These are phyloP conservation scores for Leucocoprinus birnbaumii DNA, from an alignment of 768 basidiomycete species.

Conservation along the genomic window DNA sequence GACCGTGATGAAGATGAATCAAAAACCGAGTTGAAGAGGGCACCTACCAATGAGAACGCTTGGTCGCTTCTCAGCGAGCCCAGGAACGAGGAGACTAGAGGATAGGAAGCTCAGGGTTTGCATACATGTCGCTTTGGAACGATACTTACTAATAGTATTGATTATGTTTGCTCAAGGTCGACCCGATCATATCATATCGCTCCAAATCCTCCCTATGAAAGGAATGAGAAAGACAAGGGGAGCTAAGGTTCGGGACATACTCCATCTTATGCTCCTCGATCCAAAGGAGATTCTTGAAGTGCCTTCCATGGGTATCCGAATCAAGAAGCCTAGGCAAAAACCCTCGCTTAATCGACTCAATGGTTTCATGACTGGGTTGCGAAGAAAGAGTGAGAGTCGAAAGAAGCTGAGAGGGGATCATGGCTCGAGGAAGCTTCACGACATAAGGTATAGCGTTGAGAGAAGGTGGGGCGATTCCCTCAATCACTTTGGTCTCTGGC, in stretches of 20 bases:
- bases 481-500: constrained; percentile 32
- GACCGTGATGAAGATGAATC: background rate
- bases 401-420: constrained; percentile 34
- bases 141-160: constrained; percentile 37
- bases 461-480: constrained; percentile 40
- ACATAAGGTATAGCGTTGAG: constrained; percentile 41
- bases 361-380: constrained; percentile 24
- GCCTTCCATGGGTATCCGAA: constrained; percentile 35
- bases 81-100: constrained; percentile 30
- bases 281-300: constrained; percentile 55
- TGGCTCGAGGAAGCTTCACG: constrained; percentile 31
- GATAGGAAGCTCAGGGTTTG: background rate
- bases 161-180: constrained; percentile 26
- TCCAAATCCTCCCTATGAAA: constrained; percentile 36
- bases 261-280: constrained; percentile 47
- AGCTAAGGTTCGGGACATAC: constrained; percentile 22
- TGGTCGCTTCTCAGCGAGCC: constrained; percentile 56
- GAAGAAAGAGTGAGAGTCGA: constrained; percentile 24
- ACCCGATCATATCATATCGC: constrained; percentile 31
- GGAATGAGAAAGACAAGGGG: background rate
- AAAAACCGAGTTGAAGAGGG: background rate
- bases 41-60: constrained; percentile 50
- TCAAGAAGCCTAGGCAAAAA: constrained; percentile 41
- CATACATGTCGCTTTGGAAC: background rate
- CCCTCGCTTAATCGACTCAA: constrained; percentile 25